A percentile compares a stretch with the other conserved stretches of the same genome.
Evolutionary conservation across 345 rosid genomes (phyloP).

Genomic region (Salix koriyanagi): DNA sequence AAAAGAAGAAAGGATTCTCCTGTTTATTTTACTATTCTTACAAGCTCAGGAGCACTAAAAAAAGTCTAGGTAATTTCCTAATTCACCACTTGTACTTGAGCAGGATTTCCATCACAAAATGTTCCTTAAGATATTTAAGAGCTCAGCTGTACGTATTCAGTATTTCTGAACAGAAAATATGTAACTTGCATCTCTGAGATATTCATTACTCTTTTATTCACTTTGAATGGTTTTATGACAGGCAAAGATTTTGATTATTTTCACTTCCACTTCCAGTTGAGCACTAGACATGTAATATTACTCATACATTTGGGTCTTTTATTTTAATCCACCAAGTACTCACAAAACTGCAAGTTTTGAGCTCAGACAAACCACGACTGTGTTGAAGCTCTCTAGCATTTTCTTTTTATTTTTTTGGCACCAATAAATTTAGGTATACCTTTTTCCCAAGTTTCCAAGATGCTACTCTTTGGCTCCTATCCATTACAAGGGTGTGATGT

Average conservation of each 20-base stretch:
- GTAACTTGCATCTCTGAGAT: neutral
- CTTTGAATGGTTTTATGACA: neutral
- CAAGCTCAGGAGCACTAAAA: neutral
- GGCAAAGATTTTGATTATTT: neutral
- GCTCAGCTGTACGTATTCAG: neutral
- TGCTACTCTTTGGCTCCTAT: neutral
- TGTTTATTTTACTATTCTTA: too few species aligned
- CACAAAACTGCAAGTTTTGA: neutral
- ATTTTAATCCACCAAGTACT: neutral
- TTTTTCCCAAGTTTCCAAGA: neutral
- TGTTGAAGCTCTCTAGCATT: neutral
- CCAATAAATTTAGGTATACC: neutral
- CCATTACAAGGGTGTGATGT: neutral
- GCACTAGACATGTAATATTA: neutral
- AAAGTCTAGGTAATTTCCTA: neutral
- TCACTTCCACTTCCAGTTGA: neutral
- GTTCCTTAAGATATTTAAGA: neutral
- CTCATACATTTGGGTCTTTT: neutral
- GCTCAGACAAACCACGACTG: neutral
- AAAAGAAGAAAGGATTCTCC: too few species aligned
- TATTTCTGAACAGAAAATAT: neutral
- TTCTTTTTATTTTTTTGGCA: neutral
- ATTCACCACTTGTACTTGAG: neutral
- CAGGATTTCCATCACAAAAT: neutral
- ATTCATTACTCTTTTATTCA: neutral